These are phyloP conservation scores for Gentiana macrophylla DNA, from an alignment of 257 asterid species.

Conservation along the genomic window DNA sequence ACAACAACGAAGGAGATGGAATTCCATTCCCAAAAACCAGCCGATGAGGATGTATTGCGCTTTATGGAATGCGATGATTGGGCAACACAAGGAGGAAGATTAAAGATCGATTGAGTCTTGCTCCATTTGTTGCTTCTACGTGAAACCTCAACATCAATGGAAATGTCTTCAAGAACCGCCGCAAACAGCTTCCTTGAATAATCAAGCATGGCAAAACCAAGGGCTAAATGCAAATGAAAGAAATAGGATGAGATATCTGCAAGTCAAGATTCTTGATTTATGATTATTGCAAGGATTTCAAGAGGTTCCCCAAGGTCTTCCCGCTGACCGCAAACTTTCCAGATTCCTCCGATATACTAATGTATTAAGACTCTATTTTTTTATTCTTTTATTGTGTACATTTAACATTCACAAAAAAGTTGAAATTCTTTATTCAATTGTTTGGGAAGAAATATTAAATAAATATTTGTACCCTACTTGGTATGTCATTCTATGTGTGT, in stretches of 20 bases:
- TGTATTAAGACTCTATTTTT: too few relatives aligned
- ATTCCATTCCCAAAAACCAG: conserved; percentile 41
- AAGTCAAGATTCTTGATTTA: conserved; percentile 11
- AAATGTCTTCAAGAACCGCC: background rate
- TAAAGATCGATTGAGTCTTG: conserved; percentile 47
- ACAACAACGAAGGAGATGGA: conserved; percentile 28
- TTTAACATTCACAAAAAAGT: too few relatives aligned
- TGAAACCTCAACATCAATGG: conserved; percentile 24
- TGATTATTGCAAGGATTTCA: conserved; percentile 8
- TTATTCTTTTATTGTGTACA: too few relatives aligned
- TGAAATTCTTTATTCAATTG: too few relatives aligned
- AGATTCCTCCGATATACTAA: background rate
- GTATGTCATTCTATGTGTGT: too few relatives aligned
- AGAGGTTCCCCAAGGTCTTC: conserved; percentile 11
- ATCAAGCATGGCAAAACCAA: conserved; percentile 34
- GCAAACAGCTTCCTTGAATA: background rate
- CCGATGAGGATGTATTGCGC: conserved; percentile 46
- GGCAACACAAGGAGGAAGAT: conserved; percentile 67
- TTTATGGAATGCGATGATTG: conserved; percentile 62
- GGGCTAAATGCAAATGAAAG: conserved; percentile 33
- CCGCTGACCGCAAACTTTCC: conserved; percentile 10
- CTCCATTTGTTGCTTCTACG: conserved; percentile 44
- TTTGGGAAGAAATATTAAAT: too few relatives aligned
- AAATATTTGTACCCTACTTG: too few relatives aligned
- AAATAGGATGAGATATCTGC: conserved; percentile 13